Base-by-base conservation (phyloP, 306 rosid species). In the Parietaria judaica region DNA sequence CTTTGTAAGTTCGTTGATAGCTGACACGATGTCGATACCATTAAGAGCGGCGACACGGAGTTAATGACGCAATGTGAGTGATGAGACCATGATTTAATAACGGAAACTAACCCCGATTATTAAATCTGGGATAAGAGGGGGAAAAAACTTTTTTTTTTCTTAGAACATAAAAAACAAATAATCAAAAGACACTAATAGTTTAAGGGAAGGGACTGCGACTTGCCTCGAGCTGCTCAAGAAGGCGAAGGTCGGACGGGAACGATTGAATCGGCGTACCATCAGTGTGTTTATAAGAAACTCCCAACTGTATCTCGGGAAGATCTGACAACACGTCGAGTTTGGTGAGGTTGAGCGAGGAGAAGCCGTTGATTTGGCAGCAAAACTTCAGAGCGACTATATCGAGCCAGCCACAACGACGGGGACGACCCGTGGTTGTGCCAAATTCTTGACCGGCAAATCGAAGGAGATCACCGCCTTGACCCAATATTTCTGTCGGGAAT, bases 361-460 rank as follows among this genome's bases (percentile, higher is more conserved):
- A 80, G 3, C 96, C 99, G 36, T 92, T 92, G 63, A 92, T 92
- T 82, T 86, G 95, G 66, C 95, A 86, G 64, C 85, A 76, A 73
- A 46, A 92, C 73, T 56, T 82, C 14, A 92, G 68, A 4, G 96
- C 87, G 58, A 84, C 94, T 57, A 92, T 65, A 75, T 92, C 99
- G 41, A 88, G 96, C 96, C 96, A 92, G 59, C 99, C 99, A 77
- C 99, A 92, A 36, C 96, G 94, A 41, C 96, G 88, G 62, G 99
- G 99, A 49, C 95, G 94, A 37, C 99, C 99, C 60, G 96, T 92
- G 14, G 90, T 88, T 58, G 99, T 92, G 62, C 99, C 99, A 76
- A 86, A 92, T 83, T 92, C 99, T 60, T 86, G 99, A 61, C 96
- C 99, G 56, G 92, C 87, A 78, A 77, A 79, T 78, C 96, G 77